Evolutionary conservation across 352 stramenopile species (phyloP).

Genomic region (Phytophthora sp.): DNA sequence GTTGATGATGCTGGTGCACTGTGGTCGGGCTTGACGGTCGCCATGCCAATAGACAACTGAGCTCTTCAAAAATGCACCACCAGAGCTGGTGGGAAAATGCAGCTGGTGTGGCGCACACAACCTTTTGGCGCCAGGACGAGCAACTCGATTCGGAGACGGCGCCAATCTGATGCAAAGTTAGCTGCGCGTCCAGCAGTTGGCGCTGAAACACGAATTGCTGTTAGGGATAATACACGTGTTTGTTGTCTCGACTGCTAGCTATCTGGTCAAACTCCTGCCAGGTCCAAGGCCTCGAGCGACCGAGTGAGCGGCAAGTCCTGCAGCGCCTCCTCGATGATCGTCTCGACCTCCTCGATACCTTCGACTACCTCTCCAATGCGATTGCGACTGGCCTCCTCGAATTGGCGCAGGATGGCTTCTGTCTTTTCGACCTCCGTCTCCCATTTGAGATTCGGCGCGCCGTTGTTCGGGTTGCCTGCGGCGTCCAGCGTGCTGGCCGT

Average conservation of each 20-base stretch:
- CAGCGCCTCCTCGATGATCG: constrained; percentile 65
- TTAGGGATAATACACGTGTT: constrained; percentile 2
- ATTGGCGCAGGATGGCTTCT: constrained; percentile 80
- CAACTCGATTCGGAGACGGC: constrained; percentile 18
- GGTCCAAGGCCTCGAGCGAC: constrained; percentile 79
- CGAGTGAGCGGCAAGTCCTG: constrained; percentile 73
- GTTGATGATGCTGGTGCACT: neutral
- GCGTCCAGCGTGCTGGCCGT: constrained; percentile 41
- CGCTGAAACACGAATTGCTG: neutral
- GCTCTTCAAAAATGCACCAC: constrained; percentile 18
- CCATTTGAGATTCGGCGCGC: constrained; percentile 62
- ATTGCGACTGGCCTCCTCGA: constrained; percentile 78
- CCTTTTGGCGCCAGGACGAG: constrained; percentile 7
- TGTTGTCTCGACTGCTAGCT: neutral
- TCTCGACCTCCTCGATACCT: constrained; percentile 60
- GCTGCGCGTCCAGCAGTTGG: neutral
- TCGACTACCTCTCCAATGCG: constrained; percentile 62
- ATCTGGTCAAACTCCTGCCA: constrained; percentile 62
- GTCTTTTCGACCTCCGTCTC: constrained; percentile 85
- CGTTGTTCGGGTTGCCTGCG: constrained; percentile 35
- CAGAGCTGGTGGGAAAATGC: neutral
- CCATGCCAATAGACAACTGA: constrained; percentile 34
- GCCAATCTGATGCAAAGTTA: constrained; percentile 17
- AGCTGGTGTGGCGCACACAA: constrained; percentile 6
- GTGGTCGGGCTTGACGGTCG: constrained; percentile 1